Base-by-base conservation (phyloP, 176 grass and related monocot genomes). In the Triticum timopheevii region DNA sequence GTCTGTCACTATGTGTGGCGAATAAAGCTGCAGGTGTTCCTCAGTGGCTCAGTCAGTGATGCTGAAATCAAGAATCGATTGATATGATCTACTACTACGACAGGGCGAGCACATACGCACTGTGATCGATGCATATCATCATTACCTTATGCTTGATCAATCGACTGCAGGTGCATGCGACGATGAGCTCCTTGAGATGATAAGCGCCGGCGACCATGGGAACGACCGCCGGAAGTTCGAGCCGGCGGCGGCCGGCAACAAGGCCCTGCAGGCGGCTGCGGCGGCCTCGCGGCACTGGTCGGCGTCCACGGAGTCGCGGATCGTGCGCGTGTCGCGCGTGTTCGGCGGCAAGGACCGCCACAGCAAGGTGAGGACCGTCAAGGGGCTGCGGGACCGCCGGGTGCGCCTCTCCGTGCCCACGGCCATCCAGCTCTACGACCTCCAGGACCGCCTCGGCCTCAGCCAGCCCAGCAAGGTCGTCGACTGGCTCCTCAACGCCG, bases 391-490 rank as follows among this genome's bases (percentile, higher is more conserved):
- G 73, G 97, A 98, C 85, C 87, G 97, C 7, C 92, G 97, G 1
- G 92, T 98, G 33, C 89, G 97, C 69, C 92, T 98, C 24, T 98
- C 97, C 7, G 97, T 96, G 58, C 97, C 76, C 0, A 98, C 97
- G 42, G 97, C 97, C 16, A 96, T 98, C 80, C 97, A 98, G 86
- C 88, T 98, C 75, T 98, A 98, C 82, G 97, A 98, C 87, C 97
- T 98, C 23, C 97, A 98, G 88, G 97, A 98, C 24, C 88, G 88
- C 81, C 89, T 98, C 34, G 94, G 96, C 12, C 85, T 98, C 5
- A 96, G 87, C 89, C 96, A 98, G 88, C 96, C 96, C 8, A 98
- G 96, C 90, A 98, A 98, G 68, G 96, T 90, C n/a, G 96, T 98
- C 25, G 96, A 98, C 86, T 98, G 96, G 96, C 91, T 98, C 10